Conservation (phyloP, 2,329 filamentous ascomycete genomes). For the Chaetomiaceae sp. region DNA sequence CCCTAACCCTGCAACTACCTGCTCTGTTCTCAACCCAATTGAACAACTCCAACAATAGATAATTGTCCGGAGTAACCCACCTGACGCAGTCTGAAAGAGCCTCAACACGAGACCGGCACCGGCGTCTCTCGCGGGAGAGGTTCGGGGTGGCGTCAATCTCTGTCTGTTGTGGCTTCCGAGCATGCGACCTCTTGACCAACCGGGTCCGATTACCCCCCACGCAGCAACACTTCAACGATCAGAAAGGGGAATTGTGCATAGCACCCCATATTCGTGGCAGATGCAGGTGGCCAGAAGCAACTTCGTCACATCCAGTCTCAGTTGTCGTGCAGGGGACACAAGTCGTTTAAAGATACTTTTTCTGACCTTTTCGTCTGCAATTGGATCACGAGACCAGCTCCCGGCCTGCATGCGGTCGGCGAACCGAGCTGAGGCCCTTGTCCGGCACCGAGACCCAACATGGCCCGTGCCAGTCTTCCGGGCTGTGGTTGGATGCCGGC, state of each 20-base stretch:
- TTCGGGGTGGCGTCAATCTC: neutral
- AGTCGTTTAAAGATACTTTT: neutral
- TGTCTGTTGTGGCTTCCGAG: neutral
- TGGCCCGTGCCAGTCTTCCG: conserved; percentile 11
- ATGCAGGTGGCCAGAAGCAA: neutral
- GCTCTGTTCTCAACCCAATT: neutral
- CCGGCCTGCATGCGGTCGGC: conserved; percentile 5
- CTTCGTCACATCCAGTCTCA: neutral
- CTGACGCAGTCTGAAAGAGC: neutral
- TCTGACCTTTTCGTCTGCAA: neutral
- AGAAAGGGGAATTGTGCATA: neutral
- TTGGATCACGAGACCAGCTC: conserved; percentile 1
- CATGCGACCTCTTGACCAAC: neutral
- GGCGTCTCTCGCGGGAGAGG: neutral
- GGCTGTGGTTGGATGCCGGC: conserved; percentile 10
- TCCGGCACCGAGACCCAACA: neutral
- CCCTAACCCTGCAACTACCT: neutral
- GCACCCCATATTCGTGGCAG: neutral
- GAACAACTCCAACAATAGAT: neutral
- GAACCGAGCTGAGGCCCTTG: conserved; percentile 5
- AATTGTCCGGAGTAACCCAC: neutral
- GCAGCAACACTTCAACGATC: neutral
- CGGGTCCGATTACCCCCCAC: neutral
- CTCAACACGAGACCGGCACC: neutral
- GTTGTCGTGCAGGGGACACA: neutral